A percentile compares a stretch with the other conserved stretches of the same genome.
These are phyloP conservation scores for thale cress (Arabidopsis thaliana) DNA, from an alignment of 345 rosid species.

Conservation along the genomic window DNA sequence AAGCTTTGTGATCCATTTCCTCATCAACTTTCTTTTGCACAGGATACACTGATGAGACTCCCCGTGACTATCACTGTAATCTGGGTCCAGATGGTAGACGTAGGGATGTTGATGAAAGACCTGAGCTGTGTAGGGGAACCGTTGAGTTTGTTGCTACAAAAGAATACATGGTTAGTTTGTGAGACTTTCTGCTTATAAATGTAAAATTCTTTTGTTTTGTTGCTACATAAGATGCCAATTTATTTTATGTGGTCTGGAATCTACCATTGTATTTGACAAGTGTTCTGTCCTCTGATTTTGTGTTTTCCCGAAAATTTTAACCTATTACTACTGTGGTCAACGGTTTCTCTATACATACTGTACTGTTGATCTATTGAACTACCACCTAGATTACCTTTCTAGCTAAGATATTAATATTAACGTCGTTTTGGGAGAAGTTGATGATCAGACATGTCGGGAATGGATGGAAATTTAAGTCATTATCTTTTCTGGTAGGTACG, in stretches of 20 bases:
- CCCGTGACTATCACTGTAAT: conserved; percentile 93
- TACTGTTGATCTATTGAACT: conserved; percentile 18
- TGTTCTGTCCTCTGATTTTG: conserved; percentile 33
- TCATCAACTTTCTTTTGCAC: conserved; percentile 31
- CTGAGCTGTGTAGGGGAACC: conserved; percentile 87
- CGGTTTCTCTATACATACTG: background rate
- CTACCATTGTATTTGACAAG: conserved; percentile 22
- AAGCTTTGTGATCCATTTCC: conserved; percentile 4
- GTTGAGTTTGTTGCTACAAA: conserved; percentile 90
- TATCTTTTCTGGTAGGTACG: conserved; percentile 63
- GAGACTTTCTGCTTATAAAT: conserved; percentile 21
- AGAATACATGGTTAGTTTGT: conserved; percentile 81
- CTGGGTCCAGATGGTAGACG: conserved; percentile 94
- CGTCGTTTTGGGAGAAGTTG: conserved; percentile 11
- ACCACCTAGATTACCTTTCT: conserved; percentile 18
- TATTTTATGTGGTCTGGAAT: conserved; percentile 4
- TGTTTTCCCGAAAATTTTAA: conserved; percentile 6
- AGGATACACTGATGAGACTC: conserved; percentile 87
- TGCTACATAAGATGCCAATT: conserved; percentile 2
- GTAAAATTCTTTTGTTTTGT: conserved; percentile 17
- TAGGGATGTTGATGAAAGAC: conserved; percentile 93
- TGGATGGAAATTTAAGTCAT: conserved; percentile 12
- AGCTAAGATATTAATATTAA: conserved; percentile 14
- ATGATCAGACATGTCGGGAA: conserved; percentile 11
- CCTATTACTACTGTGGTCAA: conserved; percentile 9